Evolutionary conservation across 495 filamentous ascomycete species (phyloP), one percentile per base, ranked within the genome.

Genomic region (Aspergillus avenaceus): DNA sequence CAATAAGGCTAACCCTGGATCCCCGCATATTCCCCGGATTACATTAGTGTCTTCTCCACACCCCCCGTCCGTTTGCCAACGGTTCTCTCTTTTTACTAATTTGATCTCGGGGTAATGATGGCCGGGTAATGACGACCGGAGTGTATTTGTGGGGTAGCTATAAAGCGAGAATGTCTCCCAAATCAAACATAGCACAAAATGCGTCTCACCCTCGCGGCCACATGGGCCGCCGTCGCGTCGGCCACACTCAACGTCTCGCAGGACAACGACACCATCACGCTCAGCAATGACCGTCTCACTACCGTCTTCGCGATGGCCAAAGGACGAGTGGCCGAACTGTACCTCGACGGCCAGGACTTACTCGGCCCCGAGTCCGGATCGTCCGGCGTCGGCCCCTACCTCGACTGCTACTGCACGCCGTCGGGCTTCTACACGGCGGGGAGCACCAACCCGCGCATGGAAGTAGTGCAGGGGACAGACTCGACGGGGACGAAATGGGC

Each of bases 371-470:
- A 65, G 9, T 70, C 64, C 5, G 73, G 76, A 1, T 73, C 64
- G 5, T 68, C 60, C 5, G 77, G 79, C 6, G 67, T 75, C 37
- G 76, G 76, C 0, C 71, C 76, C 1, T 81, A 82, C 49, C 70
- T 82, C 13, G 80, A 82, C 52, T 82, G 79, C 55, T 81, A 81
- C 53, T 83, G 78, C 52, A 73, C 70, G 3, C 78, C 77, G 0
- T 76, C 74, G 0, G 78, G 80, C 1, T 68, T 66, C 47, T 81
- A 78, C 51, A 78, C 78, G 0, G 69, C 76, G 1, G 77, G 78
- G 0, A 62, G 70, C n/a, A 76, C 70, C 6, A 66, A 60, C 1
- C 72, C 72, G 1, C 59, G 55, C 1, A 73, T 71, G 49, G 47
- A 76, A 45, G 62, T 79, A 9, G 66, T 80, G 22, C 56, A 71